Evolutionary conservation across 768 basidiomycete species (phyloP).

Genomic region (Suillus luteus): DNA sequence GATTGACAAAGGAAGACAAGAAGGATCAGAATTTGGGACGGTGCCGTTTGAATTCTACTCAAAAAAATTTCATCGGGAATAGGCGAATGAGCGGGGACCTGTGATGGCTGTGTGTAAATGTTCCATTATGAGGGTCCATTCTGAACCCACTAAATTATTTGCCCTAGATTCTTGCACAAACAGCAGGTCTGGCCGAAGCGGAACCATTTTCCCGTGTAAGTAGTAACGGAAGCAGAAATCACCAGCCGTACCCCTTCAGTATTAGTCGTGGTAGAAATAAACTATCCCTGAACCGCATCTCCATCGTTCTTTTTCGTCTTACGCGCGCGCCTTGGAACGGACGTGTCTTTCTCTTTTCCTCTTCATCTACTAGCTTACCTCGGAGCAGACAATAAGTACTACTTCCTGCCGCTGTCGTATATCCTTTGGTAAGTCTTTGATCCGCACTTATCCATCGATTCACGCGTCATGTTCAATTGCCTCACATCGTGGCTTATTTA

Average conservation of each 20-base stretch:
- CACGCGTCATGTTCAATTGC: conserved; percentile 32
- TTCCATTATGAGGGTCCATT: conserved; percentile 5
- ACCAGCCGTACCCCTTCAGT: conserved; percentile 34
- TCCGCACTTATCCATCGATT: conserved; percentile 16
- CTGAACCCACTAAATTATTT: conserved; percentile 18
- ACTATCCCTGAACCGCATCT: conserved; percentile 22
- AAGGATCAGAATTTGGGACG: conserved; percentile 18
- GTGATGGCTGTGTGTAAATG: conserved; percentile 40
- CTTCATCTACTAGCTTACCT: conserved; percentile 22
- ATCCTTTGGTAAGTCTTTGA: conserved; percentile 32
- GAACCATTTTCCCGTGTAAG: conserved; percentile 27
- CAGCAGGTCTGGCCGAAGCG: conserved; percentile 26
- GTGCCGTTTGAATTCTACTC: conserved; percentile 25
- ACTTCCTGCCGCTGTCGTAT: conserved; percentile 19
- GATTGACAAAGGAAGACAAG: conserved; percentile 13
- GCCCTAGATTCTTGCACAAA: conserved; percentile 16
- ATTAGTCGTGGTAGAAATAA: conserved; percentile 35
- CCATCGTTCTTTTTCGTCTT: conserved; percentile 34
- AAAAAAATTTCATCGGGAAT: conserved; percentile 39
- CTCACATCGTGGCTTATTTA: conserved; percentile 35
- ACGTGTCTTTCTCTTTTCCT: conserved; percentile 22
- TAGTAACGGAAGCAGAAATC: conserved; percentile 34
- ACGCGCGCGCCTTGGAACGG: conserved; percentile 29
- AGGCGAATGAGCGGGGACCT: conserved; percentile 40
- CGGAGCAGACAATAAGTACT: too few relatives aligned